Conservation (phyloP, 1,139 yeast species). For the Taphrina communis region DNA sequence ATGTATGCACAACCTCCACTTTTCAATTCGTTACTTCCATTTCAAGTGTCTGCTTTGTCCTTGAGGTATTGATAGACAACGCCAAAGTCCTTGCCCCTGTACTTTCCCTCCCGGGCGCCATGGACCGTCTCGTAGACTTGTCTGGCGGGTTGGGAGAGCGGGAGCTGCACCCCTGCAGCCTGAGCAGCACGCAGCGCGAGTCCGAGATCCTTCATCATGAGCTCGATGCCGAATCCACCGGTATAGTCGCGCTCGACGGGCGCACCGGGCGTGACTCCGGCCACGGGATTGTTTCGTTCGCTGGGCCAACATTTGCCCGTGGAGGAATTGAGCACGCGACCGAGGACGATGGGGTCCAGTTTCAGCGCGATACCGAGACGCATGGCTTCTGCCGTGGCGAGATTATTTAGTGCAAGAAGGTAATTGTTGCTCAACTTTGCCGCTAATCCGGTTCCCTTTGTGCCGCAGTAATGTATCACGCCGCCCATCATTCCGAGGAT, state of each 20-base stretch:
- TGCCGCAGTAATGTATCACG: slow-evolving; percentile 64
- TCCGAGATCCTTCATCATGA: slow-evolving; percentile 64
- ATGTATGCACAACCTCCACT: not conserved
- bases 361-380: slow-evolving; percentile 64
- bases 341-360: slow-evolving; percentile 59
- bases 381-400: slow-evolving; percentile 67
- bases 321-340: slow-evolving; percentile 63
- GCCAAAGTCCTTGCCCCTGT: slow-evolving; percentile 51
- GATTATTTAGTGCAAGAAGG: slow-evolving; percentile 63
- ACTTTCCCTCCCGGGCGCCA: slow-evolving; percentile 42
- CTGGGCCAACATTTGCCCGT: slow-evolving; percentile 69
- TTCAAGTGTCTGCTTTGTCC: not conserved
- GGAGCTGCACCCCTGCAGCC: slow-evolving; percentile 47
- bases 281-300: slow-evolving; percentile 66
- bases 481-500: slow-evolving; percentile 61
- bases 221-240: slow-evolving; percentile 63
- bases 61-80: slow-evolving; percentile 49
- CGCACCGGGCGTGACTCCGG: slow-evolving; percentile 56
- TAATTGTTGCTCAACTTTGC: slow-evolving; percentile 67
- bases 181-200: slow-evolving; percentile 61
- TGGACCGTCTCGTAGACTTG: slow-evolving; percentile 49
- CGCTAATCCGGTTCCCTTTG: slow-evolving; percentile 63
- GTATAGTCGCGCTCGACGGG: slow-evolving; percentile 60
- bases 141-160: slow-evolving; percentile 49
- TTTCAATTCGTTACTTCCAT: not conserved